Evolutionary conservation across 2,329 filamentous ascomycete genomes (phyloP).

Genomic region (Colletotrichum lini): DNA sequence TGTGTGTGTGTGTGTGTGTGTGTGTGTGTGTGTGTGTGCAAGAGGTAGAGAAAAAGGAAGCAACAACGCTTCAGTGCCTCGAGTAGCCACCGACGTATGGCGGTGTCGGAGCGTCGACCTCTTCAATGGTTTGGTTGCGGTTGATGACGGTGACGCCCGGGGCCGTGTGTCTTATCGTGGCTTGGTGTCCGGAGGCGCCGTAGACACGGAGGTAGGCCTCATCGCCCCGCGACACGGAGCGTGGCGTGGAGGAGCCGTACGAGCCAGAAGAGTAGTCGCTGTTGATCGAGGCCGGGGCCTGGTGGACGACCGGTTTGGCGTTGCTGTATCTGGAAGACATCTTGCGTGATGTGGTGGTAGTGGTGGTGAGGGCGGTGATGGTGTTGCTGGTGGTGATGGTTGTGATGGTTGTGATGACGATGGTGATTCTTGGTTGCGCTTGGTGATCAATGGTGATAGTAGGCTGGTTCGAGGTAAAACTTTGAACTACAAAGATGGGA

Average conservation of each 20-base stretch:
- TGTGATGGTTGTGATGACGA: background rate
- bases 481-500: background rate
- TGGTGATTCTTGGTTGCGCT: no score
- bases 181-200: slow-evolving; percentile 47
- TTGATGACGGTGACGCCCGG: slow-evolving; percentile 50
- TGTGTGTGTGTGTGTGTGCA: no score
- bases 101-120: slow-evolving; percentile 50
- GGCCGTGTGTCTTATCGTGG: slow-evolving; percentile 50
- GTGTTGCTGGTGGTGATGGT: background rate
- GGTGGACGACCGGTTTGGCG: slow-evolving; percentile 51
- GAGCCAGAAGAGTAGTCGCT: slow-evolving; percentile 47
- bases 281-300: slow-evolving; percentile 49
- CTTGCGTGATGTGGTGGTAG: slow-evolving; percentile 13
- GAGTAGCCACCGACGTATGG: slow-evolving; percentile 45
- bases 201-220: slow-evolving; percentile 50
- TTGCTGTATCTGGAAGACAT: slow-evolving; percentile 45
- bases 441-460: background rate
- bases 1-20: no score
- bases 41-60: background rate
- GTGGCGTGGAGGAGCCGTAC: slow-evolving; percentile 33
- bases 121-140: slow-evolving; percentile 50
- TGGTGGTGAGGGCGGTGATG: background rate
- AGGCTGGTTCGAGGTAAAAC: slow-evolving; percentile 4
- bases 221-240: slow-evolving; percentile 31
- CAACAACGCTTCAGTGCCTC: background rate